Evolutionary conservation across 768 basidiomycete genomes (phyloP).

Genomic region (Fibroporia radiculosa): DNA sequence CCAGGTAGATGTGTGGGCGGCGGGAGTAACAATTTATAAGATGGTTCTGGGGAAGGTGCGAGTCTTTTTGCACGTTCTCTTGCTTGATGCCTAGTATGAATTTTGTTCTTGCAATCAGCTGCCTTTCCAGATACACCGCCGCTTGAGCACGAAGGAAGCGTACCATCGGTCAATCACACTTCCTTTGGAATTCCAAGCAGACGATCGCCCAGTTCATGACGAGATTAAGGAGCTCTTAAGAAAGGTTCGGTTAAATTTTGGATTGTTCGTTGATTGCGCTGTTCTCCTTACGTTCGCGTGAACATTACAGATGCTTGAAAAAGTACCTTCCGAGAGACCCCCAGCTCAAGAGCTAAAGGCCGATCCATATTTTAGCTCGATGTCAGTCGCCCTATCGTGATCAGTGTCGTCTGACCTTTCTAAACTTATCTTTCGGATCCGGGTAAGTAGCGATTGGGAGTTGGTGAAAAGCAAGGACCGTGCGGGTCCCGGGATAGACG

Average conservation of each 20-base stretch:
- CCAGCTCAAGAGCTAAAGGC: conserved; percentile 9
- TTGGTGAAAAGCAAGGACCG: background rate
- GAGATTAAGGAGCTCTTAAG: conserved; percentile 10
- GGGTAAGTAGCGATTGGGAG: background rate
- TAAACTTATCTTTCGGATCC: background rate
- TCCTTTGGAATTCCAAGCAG: conserved; percentile 6
- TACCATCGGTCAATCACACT: conserved; percentile 7
- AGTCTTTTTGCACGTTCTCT: no score
- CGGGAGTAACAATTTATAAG: conserved; percentile 31
- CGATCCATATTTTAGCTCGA: conserved; percentile 9
- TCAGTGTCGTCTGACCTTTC: background rate
- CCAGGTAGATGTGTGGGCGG: conserved; percentile 38
- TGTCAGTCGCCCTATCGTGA: conserved; percentile 6
- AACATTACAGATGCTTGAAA: conserved; percentile 13
- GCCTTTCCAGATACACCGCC: no score
- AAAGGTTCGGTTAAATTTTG: no score
- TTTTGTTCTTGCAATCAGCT: no score
- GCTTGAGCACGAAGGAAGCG: conserved; percentile 9
- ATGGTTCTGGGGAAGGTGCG: conserved; percentile 18
- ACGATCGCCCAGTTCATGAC: conserved; percentile 2
- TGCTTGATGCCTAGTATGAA: no score
- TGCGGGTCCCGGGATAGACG: background rate
- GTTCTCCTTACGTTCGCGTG: background rate
- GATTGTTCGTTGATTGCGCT: background rate
- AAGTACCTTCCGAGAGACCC: conserved; percentile 10